Conservation (phyloP, 495 filamentous ascomycete genomes). For the Daldinia vernicosa region DNA sequence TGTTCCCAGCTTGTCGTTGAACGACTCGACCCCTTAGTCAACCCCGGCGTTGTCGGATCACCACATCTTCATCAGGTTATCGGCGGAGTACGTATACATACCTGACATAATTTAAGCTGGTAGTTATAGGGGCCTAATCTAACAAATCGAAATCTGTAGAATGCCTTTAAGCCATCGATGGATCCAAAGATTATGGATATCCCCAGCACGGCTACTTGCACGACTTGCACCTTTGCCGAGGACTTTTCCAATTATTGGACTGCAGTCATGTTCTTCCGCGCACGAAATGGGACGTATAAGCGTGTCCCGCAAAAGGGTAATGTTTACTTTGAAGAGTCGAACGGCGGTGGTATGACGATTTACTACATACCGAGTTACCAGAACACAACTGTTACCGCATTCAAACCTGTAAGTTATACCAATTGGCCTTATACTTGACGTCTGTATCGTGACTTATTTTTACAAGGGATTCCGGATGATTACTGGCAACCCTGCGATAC, state of each 20-base stretch:
- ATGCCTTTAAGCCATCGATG: slow-evolving; percentile 50
- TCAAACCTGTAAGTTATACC: slow-evolving; percentile 44
- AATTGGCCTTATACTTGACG: background rate
- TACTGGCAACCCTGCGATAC: slow-evolving; percentile 41
- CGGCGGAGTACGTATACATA: slow-evolving; percentile 42
- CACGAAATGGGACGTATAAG: slow-evolving; percentile 48
- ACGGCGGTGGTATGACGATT: slow-evolving; percentile 49
- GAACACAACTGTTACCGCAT: slow-evolving; percentile 46
- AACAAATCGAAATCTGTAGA: slow-evolving; percentile 18
- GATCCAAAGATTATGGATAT: slow-evolving; percentile 42
- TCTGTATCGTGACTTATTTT: background rate
- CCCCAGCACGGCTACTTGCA: slow-evolving; percentile 45
- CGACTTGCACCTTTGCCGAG: slow-evolving; percentile 47
- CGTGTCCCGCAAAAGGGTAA: slow-evolving; percentile 49
- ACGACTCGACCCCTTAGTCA: slow-evolving; percentile 47
- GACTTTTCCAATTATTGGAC: slow-evolving; percentile 56
- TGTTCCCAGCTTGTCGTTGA: slow-evolving; percentile 50
- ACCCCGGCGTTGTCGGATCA: slow-evolving; percentile 47
- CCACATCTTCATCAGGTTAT: slow-evolving; percentile 50
- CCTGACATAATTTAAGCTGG: background rate
- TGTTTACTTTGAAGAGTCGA: slow-evolving; percentile 47
- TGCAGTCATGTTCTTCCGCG: slow-evolving; percentile 46
- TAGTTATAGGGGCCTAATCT: background rate
- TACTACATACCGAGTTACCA: slow-evolving; percentile 54
- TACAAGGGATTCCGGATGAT: slow-evolving; percentile 48